These are phyloP conservation scores for Gloeopeniophorella convolvens DNA, from an alignment of 768 basidiomycete genomes.

Conservation along the genomic window DNA sequence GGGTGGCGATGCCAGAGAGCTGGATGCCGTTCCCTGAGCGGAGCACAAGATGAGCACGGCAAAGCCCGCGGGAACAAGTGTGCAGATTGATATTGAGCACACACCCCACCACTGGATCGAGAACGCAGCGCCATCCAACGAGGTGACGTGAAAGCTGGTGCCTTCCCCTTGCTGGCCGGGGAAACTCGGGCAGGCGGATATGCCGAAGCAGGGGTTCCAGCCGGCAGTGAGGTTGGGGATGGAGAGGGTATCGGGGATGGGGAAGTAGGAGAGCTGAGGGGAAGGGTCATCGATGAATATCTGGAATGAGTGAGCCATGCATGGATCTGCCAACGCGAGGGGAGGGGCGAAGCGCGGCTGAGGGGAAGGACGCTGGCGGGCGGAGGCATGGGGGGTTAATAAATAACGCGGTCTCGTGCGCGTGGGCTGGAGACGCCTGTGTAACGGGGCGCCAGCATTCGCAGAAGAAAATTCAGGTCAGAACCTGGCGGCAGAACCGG, in stretches of 20 bases:
- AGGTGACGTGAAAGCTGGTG: conserved; percentile 57
- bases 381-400: conserved; percentile 17
- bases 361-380: conserved; percentile 3
- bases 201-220: conserved; percentile 61
- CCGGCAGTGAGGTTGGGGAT: conserved; percentile 42
- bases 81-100: conserved; percentile 21
- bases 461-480: too few relatives aligned
- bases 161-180: conserved; percentile 45
- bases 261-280: conserved; percentile 53
- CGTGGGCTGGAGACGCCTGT: too few relatives aligned
- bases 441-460: too few relatives aligned
- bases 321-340: conserved; percentile 11
- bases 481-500: too few relatives aligned
- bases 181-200: conserved; percentile 40
- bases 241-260: conserved; percentile 50
- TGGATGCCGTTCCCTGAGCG: conserved; percentile 56
- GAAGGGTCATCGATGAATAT: conserved; percentile 61
- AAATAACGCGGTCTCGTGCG: background rate
- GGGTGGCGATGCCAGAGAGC: conserved; percentile 45
- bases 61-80: background rate
- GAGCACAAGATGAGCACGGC: background rate
- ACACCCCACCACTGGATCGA: conserved; percentile 57
- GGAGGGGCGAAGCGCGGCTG: background rate
- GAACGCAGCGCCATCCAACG: conserved; percentile 48
- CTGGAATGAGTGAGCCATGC: conserved; percentile 34